Evolutionary conservation across 257 asterid species (phyloP).

Genomic region (Solanum clarkiae): DNA sequence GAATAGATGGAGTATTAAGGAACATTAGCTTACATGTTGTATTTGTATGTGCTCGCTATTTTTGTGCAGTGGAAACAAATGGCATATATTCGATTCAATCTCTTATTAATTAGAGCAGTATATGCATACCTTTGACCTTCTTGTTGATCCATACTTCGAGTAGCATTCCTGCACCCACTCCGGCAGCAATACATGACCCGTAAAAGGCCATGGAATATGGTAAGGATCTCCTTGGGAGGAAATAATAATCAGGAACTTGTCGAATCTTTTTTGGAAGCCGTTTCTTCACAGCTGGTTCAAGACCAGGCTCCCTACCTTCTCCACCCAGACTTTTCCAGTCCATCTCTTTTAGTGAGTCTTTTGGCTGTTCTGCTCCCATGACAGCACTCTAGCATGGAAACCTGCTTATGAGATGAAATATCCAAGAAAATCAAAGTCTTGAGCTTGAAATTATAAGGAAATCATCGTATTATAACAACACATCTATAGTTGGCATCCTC

Average conservation of each 20-base stretch:
- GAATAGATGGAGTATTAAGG: not conserved
- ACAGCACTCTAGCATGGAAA: not conserved
- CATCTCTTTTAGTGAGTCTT: slow-evolving; percentile 33
- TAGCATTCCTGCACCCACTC: slow-evolving; percentile 85
- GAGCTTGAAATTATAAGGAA: not conserved
- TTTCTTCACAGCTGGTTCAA: slow-evolving; percentile 46
- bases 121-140: slow-evolving; percentile 53
- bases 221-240: slow-evolving; percentile 60
- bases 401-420: not conserved
- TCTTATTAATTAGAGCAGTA: not conserved
- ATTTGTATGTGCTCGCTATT: not conserved
- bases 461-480: not conserved
- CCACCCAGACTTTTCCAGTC: slow-evolving; percentile 57
- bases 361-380: slow-evolving; percentile 38
- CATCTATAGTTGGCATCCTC: not conserved
- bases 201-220: slow-evolving; percentile 31
- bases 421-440: not conserved
- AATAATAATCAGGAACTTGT: slow-evolving; percentile 68
- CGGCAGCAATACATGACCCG: slow-evolving; percentile 66
- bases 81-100: not conserved
- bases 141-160: slow-evolving; percentile 67
- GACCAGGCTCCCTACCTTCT: slow-evolving; percentile 11
- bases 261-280: slow-evolving; percentile 45
- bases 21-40: not conserved
- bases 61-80: not conserved